Conservation (phyloP, 176 grass and related monocot genomes). For the Musa troglodytarum region DNA sequence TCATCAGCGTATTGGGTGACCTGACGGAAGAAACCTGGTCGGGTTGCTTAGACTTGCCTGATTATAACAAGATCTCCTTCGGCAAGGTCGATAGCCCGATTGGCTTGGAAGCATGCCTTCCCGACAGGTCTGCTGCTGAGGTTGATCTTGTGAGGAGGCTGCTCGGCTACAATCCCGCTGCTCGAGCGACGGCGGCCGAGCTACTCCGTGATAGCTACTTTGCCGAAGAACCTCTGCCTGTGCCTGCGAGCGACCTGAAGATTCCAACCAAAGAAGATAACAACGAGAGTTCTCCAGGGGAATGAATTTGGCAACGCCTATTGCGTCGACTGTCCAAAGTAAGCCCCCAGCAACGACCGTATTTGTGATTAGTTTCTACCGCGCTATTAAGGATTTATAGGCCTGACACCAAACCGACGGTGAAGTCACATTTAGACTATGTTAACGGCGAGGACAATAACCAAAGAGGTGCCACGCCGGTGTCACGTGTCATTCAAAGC, state of each 20-base stretch:
- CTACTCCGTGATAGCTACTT: conserved; percentile 62
- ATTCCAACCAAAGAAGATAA: conserved; percentile 43
- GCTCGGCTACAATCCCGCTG: conserved; percentile 50
- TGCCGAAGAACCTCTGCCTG: conserved; percentile 53
- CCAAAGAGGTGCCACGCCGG: too few relatives aligned
- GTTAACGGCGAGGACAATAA: too few relatives aligned
- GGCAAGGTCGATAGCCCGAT: conserved; percentile 49
- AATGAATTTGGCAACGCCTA: conserved; percentile 52
- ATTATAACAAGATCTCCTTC: conserved; percentile 79
- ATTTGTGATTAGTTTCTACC: too few relatives aligned
- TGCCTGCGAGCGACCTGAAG: conserved; percentile 40
- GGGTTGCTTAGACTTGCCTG: conserved; percentile 65
- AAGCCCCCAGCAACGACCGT: too few relatives aligned
- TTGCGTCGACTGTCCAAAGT: conserved; percentile 20
- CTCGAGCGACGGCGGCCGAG: conserved; percentile 40
- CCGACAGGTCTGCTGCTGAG: conserved; percentile 49
- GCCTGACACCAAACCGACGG: too few relatives aligned
- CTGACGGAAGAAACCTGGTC: conserved; percentile 66
- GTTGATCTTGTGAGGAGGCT: conserved; percentile 51
- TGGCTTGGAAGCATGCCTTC: conserved; percentile 57
- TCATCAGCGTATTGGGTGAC: conserved; percentile 62
- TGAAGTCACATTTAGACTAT: too few relatives aligned
- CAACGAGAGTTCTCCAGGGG: conserved; percentile 35
- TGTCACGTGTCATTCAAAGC: too few relatives aligned
- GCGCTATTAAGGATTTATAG: too few relatives aligned